phyloP scores from a whole-genome alignment of 768 basidiomycete genomes.

The Dioszegia hungarica region DNA sequence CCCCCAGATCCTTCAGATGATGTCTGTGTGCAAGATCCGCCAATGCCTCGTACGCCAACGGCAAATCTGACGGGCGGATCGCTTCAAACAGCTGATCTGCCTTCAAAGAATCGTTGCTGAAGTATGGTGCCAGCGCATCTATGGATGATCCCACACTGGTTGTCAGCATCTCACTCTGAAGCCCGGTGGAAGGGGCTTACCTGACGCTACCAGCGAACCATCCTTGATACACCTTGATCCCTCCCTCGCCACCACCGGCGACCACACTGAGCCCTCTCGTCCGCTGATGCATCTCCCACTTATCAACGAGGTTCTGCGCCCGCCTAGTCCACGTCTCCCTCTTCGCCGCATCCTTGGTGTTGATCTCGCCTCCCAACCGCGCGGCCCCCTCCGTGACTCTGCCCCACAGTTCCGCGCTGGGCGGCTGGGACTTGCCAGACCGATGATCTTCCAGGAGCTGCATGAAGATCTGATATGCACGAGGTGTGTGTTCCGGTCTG shows the following conservation, averaged over 20 bases:
- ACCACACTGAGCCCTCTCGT: conserved; percentile 7
- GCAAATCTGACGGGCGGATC: conserved; percentile 23
- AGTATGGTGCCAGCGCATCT: conserved; percentile 26
- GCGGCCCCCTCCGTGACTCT: conserved; percentile 38
- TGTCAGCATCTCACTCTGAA: not conserved
- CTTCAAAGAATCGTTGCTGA: conserved; percentile 16
- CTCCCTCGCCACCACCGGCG: conserved; percentile 12
- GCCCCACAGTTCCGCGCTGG: conserved; percentile 41
- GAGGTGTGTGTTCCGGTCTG: conserved; percentile 33
- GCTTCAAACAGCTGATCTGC: conserved; percentile 19
- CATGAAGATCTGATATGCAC: conserved; percentile 45
- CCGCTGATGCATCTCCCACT: conserved; percentile 27
- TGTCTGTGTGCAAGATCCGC: conserved; percentile 18
- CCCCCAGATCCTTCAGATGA: conserved; percentile 13
- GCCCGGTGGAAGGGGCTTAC: conserved; percentile 19
- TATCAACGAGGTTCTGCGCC: conserved; percentile 55
- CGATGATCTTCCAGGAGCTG: conserved; percentile 31
- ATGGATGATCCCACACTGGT: conserved; percentile 26
- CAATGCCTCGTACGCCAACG: conserved; percentile 25
- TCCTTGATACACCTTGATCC: conserved; percentile 45
- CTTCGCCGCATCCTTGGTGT: conserved; percentile 51
- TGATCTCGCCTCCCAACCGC: conserved; percentile 18
- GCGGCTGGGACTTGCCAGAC: conserved; percentile 13
- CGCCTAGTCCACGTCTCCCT: conserved; percentile 60
- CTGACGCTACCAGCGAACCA: conserved; percentile 38